Conservation (phyloP, 768 basidiomycete genomes). For the Russula vinacea region DNA sequence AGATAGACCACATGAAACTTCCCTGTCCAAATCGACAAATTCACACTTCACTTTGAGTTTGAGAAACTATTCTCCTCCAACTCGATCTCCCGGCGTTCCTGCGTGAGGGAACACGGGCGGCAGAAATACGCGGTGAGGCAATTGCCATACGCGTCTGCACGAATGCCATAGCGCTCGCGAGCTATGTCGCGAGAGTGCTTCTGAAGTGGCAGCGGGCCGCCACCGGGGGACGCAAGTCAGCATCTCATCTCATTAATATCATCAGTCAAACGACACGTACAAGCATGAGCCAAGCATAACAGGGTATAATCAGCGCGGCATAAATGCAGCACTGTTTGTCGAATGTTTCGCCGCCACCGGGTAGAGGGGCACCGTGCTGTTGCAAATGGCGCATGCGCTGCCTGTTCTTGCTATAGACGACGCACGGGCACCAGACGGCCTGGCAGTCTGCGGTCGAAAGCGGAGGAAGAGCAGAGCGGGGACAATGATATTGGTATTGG, state of each 20-base stretch:
- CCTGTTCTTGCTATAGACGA: constrained; percentile 42
- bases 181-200: not conserved
- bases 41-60: constrained; percentile 16
- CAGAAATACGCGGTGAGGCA: not conserved
- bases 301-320: constrained; percentile 31
- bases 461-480: constrained; percentile 8
- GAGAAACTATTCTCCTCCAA: constrained; percentile 4
- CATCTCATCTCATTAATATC: no score
- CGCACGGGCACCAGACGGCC: constrained; percentile 43
- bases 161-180: constrained; percentile 4
- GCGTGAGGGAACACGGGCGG: not conserved
- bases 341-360: constrained; percentile 38
- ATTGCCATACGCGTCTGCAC: not conserved
- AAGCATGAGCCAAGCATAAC: constrained; percentile 44
- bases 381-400: constrained; percentile 41
- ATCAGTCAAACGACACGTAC: constrained; percentile 26
- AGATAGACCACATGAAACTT: no score
- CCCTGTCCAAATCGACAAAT: no score
- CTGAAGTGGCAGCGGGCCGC: no score
- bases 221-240: no score
- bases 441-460: constrained; percentile 35
- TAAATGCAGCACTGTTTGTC: constrained; percentile 41
- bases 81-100: constrained; percentile 14
- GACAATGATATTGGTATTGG: no score
- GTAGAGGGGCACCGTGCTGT: constrained; percentile 39